Percentiles rank a stretch among this genome's conserved stretches.
phyloP scores from a whole-genome alignment of 176 grass and related monocot genomes.

The Phragmites australis region DNA sequence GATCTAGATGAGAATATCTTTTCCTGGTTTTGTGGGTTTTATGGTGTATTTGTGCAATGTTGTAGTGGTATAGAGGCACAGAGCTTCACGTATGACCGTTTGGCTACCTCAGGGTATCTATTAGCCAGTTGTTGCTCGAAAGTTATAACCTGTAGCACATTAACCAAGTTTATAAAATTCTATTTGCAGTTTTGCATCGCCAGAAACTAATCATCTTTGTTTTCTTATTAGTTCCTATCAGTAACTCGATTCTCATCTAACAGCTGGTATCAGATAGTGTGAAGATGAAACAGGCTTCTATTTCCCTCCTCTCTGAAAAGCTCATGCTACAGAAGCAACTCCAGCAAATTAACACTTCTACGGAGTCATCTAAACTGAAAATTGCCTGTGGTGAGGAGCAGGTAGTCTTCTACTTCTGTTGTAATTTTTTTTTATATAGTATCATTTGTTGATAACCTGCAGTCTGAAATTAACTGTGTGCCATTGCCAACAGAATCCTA shows the following conservation, averaged over 20 bases:
- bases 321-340: conserved; percentile 82
- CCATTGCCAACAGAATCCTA: background rate
- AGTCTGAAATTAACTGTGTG: conserved; percentile 10
- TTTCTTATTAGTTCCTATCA: background rate
- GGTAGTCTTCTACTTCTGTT: conserved; percentile 47
- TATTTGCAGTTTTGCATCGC: conserved; percentile 2
- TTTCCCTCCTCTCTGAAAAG: conserved; percentile 87
- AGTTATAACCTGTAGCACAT: conserved; percentile 12
- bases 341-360: conserved; percentile 64
- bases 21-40: background rate
- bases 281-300: conserved; percentile 86
- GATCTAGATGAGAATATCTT: background rate
- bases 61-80: background rate
- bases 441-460: conserved; percentile 29
- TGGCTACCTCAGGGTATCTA: background rate
- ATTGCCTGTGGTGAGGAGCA: conserved; percentile 72
- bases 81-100: background rate
- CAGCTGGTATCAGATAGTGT: conserved; percentile 97
- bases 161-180: background rate
- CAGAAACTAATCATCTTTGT: conserved; percentile 3
- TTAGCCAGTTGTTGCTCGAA: background rate
- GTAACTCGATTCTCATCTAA: conserved; percentile 44
- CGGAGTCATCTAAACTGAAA: conserved; percentile 86
- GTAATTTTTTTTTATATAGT: conserved; percentile 26
- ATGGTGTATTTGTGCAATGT: background rate